Conservation (phyloP, 768 basidiomycete genomes). For the Serendipita sp. region DNA sequence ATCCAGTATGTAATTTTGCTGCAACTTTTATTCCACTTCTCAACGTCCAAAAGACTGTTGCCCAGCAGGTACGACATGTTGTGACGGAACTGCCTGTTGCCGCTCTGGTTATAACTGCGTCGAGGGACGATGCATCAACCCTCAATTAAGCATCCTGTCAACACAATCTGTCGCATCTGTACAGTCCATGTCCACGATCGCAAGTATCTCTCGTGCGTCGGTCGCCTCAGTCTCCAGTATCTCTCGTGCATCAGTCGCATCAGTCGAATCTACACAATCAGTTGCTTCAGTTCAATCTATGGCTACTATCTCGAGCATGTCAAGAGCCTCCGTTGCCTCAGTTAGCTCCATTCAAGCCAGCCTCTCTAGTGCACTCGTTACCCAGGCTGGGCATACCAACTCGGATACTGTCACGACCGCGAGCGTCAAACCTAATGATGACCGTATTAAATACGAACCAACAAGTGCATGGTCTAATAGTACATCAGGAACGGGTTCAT, state of each 20-base stretch:
- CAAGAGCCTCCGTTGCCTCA: no score
- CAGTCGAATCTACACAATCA: neutral
- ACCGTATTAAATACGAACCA: neutral
- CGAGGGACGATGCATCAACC: neutral
- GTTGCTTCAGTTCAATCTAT: no score
- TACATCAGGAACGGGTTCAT: neutral
- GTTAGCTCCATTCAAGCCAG: no score
- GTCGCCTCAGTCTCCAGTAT: neutral
- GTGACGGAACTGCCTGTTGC: neutral
- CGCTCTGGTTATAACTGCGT: neutral
- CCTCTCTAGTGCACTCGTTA: no score
- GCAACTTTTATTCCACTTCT: no score
- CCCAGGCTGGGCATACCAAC: no score
- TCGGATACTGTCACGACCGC: neutral
- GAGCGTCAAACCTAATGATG: neutral
- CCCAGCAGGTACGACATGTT: neutral
- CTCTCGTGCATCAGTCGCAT: neutral
- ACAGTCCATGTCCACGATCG: no score
- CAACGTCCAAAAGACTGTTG: no score
- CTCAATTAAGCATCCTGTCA: neutral
- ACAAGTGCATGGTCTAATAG: neutral
- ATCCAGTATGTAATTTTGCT: no score
- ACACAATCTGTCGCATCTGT: neutral
- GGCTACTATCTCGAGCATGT: no score
- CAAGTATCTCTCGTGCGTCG: neutral